Base-by-base conservation (phyloP, 768 basidiomycete genomes). In the Lentinula aciculospora region DNA sequence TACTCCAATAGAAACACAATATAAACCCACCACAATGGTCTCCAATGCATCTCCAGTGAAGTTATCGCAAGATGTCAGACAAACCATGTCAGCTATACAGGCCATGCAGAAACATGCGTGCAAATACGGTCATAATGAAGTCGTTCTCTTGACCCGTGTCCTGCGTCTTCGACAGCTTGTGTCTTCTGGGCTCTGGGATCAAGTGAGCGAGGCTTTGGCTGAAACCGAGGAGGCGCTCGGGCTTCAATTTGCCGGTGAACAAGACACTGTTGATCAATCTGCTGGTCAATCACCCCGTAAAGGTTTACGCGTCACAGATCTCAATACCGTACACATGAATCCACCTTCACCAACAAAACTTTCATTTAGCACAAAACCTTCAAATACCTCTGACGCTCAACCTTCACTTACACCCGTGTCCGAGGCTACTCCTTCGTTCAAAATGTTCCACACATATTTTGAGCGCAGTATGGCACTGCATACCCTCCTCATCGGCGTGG, bases 81-180 rank as follows among this genome's bases (percentile, higher is more conserved):
- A 71, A 8, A 69, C 72, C 2, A 67, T 75, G 13, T 19, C 62
- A 3, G 66, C 68, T 0, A 69, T 79, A 0, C 58, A 73, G 4
- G 63, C 69, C 0, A 65, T 81, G 1, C 67, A 73, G 6, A 58
- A 51, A 21, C 59, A 70, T 8, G 70, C 76, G 13, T 34, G 53
- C 5, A 65, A 65, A 40, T 65, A 74, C 19, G 40, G 58, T 21
- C 83, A 84, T 56, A 59, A 63, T 0, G 71, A 74, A 13, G 72
- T 89, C 1, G 70, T 71, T 8, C 73, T 82, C 23, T 72, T 89
- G 1, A 72, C 79, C 0, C 74, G 74, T 15, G 78, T 88, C 6
- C 67, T 88, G 42, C 83, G 81, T 48, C 72, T 88, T 4, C 80
- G 82, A 37, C 69, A 82, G 1, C 74, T 87, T 21, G 72, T 85